Evolutionary conservation across 139 green algal genomes (phyloP).

Genomic region (Closterium sp.): DNA sequence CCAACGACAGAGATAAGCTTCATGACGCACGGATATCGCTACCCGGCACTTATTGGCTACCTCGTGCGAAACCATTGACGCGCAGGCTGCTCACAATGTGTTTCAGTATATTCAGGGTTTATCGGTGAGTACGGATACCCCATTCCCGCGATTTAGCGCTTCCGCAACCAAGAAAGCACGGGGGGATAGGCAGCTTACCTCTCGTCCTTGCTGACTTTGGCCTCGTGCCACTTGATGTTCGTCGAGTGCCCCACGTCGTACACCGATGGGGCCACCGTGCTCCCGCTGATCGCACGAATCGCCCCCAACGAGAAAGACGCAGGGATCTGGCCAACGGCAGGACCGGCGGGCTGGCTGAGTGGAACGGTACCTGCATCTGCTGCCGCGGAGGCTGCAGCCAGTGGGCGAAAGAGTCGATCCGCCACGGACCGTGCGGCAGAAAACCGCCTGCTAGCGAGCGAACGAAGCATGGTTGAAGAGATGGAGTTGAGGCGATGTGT

Average conservation of each 20-base stretch:
- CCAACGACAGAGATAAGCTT: not conserved
- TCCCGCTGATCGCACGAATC: not conserved
- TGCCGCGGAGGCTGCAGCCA: not conserved
- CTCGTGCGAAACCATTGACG: not conserved
- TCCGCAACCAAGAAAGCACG: not conserved
- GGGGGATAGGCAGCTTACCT: slow-evolving; percentile 16
- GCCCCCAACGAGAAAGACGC: not conserved
- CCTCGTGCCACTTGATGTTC: slow-evolving; percentile 93
- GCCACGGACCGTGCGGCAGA: not conserved
- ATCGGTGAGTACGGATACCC: too few relatives aligned
- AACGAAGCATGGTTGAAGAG: not conserved
- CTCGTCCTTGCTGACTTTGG: slow-evolving; percentile 58
- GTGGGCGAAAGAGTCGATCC: not conserved
- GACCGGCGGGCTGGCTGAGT: not conserved
- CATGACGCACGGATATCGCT: not conserved
- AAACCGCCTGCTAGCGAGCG: not conserved
- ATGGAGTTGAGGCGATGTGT: not conserved
- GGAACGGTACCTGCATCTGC: not conserved
- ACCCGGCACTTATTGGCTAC: not conserved
- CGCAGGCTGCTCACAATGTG: not conserved
- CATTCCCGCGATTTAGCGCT: not conserved
- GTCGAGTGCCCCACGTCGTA: slow-evolving; percentile 68
- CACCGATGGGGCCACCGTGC: not conserved
- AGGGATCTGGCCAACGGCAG: not conserved
- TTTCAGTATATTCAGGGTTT: too few relatives aligned